Base-by-base conservation (phyloP, 164 flowering plant genomes). In the Umbilicus rupestris region DNA sequence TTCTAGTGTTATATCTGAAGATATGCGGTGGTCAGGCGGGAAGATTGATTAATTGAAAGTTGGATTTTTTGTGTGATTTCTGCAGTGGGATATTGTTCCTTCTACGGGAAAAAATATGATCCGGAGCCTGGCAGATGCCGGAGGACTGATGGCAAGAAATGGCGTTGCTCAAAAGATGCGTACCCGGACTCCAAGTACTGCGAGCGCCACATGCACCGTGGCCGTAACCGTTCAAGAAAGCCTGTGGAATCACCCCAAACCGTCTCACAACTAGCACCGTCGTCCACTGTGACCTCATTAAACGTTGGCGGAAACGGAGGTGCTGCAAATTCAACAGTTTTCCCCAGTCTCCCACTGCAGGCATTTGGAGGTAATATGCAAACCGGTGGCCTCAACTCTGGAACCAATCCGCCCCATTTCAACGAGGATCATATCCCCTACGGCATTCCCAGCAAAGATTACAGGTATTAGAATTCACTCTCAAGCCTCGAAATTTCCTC, bases 211-310 rank as follows among this genome's bases (percentile, higher is more conserved):
- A 86, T 86, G 91, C 88, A 86, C 69, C 78, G 90, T 62, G 90
- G 90, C 77, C 82, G 84, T 64, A 85, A 83, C 84, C 92, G 92
- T 89, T 89, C 96, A 86, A 89, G 94, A 88, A 92, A 92, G 96
- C 97, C 83, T 87, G 95, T 90, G 94, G 97, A 90, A 90, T 81
- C 65, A 33, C 42, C 96, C 65, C 90, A 84, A 81, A 75, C 87
- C 44, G 73, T 75, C 57, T 76, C 88, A 52, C 92, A 82, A 80
- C 90, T 78, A 79, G 84, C 92, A n/a, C 6, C 52, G 3, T 73
- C 85, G 2, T 83, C 97, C 29, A 69, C 81, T 63, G 66, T 77
- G 72, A 78, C 87, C 72, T 78, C 88, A 16, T 72, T 80, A 45
- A 71, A 84, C 31, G 76, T 71, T 42, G 73, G 68, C 26, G 17